Evolutionary conservation across 2,329 filamentous ascomycete genomes (phyloP), one percentile per base, ranked within the genome.

Genomic region (Diaporthe batatas): DNA sequence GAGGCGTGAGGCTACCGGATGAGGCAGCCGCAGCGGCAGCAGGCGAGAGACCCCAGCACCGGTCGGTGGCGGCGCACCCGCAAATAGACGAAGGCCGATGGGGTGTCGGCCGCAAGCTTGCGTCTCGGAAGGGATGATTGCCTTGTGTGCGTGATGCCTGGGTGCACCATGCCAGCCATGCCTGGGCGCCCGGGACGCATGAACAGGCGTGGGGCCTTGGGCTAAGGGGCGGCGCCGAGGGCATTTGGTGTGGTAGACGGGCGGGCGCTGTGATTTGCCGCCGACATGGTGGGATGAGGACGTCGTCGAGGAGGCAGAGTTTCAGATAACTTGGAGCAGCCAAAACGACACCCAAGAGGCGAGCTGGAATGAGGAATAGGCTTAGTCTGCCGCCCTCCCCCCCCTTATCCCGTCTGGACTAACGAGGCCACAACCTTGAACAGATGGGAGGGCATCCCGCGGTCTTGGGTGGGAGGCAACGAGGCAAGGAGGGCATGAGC

Each of bases 281-380:
- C 47, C 62, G 32, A 39, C 29, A 67, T 53, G 62, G 62, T 67
- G 62, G 62, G 62, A 67, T 67, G 62, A 67, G 62, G 62, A 67
- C 47, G 62, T 67, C 62, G 47, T 67, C 62, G 62, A 67, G 62
- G 18, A 67, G 44, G 62, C 47, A 67, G 29, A 51, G 62, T 67
- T 67, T 72, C 70, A 72, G 70, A 72, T 69, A 69, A 53, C 70
- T 59, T 72, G 70, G 29, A 67, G 39, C 42, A 59, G 39, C 23
- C 11, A 8, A 14, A 59, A 16, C 39, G 4, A 58, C 62, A 54
- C 70, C 62, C 62, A 47, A 59, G 62, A 72, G 39, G 53, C 39
- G 39, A 42, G 18, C 53, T 55, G 32, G 57, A 42, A 42, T 18
- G 44, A 49, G 67, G 53, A 44, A 62, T 62, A 62, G 58, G 58